Evolutionary conservation across 2,329 filamentous ascomycete genomes (phyloP).

Genomic region (Ceratocystis alfenasii): DNA sequence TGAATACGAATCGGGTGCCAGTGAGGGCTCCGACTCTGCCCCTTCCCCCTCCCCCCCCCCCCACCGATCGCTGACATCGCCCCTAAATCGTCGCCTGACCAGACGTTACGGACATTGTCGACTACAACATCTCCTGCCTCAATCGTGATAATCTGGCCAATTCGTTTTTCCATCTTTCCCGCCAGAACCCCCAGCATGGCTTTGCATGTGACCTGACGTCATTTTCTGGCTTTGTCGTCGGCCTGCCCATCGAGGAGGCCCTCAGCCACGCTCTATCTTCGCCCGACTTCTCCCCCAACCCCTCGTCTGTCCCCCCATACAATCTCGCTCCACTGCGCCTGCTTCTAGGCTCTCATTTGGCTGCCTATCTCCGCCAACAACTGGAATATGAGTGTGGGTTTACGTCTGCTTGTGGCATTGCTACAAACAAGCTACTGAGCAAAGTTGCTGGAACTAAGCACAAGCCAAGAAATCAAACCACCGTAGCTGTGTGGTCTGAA

Average conservation of each 20-base stretch:
- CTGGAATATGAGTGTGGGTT: slow-evolving; percentile 70
- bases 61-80: not conserved
- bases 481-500: slow-evolving; percentile 55
- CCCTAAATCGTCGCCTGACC: slow-evolving; percentile 28
- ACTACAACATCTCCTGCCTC: slow-evolving; percentile 64
- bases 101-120: slow-evolving; percentile 76
- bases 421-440: slow-evolving; percentile 73
- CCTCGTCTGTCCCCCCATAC: slow-evolving; percentile 1
- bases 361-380: slow-evolving; percentile 56
- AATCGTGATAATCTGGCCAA: slow-evolving; percentile 51
- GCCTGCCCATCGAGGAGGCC: not conserved
- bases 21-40: slow-evolving; percentile 1
- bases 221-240: slow-evolving; percentile 43
- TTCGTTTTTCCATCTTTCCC: slow-evolving; percentile 72
- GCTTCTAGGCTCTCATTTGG: slow-evolving; percentile 69
- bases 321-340: slow-evolving; percentile 42
- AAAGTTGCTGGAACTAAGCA: slow-evolving; percentile 76
- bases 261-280: slow-evolving; percentile 9
- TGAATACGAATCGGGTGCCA: not conserved
- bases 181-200: slow-evolving; percentile 61
- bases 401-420: slow-evolving; percentile 76
- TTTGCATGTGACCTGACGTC: slow-evolving; percentile 64
- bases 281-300: not conserved
- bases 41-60: not conserved
- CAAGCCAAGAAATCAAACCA: slow-evolving; percentile 82